Conservation (phyloP, 2,329 filamentous ascomycete genomes). For the Davidsoniella australis region DNA sequence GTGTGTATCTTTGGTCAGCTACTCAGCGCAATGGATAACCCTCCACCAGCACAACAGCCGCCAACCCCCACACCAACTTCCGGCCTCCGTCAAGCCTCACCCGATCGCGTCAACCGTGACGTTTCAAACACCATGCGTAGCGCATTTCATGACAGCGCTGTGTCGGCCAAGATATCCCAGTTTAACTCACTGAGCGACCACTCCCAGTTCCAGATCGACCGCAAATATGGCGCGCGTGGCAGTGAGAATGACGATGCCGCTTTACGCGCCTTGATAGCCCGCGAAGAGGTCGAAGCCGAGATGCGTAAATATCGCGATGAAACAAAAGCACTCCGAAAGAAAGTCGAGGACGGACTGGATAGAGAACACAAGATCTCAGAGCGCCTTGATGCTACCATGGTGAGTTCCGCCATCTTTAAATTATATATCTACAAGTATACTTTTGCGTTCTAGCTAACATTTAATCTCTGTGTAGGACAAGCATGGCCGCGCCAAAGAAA, state of each 20-base stretch:
- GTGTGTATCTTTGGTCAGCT: neutral
- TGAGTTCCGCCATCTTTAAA: slow-evolving; percentile 23
- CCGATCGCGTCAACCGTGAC: slow-evolving; percentile 42
- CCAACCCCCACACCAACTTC: neutral
- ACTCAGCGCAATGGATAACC: neutral
- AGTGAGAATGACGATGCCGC: slow-evolving; percentile 31
- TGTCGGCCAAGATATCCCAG: slow-evolving; percentile 52
- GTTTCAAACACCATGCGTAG: slow-evolving; percentile 21
- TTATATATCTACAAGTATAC: neutral
- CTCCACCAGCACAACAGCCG: neutral
- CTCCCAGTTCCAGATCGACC: slow-evolving; percentile 39
- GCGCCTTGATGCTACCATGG: slow-evolving; percentile 52
- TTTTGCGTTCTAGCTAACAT: slow-evolving; percentile 1
- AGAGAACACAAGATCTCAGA: slow-evolving; percentile 50
- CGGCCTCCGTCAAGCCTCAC: slow-evolving; percentile 38
- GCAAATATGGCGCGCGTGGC: slow-evolving; percentile 16
- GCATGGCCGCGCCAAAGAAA: slow-evolving; percentile 52
- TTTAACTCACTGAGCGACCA: slow-evolving; percentile 51
- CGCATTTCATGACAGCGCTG: slow-evolving; percentile 38
- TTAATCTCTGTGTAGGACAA: slow-evolving; percentile 36
- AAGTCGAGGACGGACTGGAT: slow-evolving; percentile 47
- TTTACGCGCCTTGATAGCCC: slow-evolving; percentile 47
- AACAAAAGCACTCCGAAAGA: slow-evolving; percentile 32
- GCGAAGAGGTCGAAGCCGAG: slow-evolving; percentile 57
- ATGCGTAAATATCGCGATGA: slow-evolving; percentile 48